Base-by-base conservation (phyloP, 768 basidiomycete species). In the Amanita molliuscula region DNA sequence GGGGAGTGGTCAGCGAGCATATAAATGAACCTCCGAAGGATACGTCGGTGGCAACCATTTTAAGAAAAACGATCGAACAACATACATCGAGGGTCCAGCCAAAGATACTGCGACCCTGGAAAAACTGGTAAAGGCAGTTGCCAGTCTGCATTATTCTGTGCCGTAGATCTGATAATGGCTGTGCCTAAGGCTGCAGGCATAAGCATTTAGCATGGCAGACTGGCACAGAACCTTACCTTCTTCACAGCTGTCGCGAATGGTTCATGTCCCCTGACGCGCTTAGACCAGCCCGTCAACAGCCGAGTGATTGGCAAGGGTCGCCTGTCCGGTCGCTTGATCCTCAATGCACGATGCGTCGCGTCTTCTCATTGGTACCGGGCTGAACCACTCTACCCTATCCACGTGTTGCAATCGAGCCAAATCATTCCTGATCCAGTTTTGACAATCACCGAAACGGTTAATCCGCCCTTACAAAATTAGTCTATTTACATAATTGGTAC, bases 21-120 rank as follows among this genome's bases (percentile, higher is more conserved):
- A 66, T 66, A 70, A 67, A 65, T 58, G 65, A 59, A 51, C 55
- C 53, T 50, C 57, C 54, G 53, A 55, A 52, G 31, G 45, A 28
- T 49, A 47, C 43, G 48, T 44, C 41, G 49, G 49, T 44, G 18
- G 31, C 49, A 50, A 44, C 49, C 49, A 43, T 50, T 50, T 50
- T 50, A 50, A 50, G 49, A 42, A 50, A 50, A 26, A 23, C 31
- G 49, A 43, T 43, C 40, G 40, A 34, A 44, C 31, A 31, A 31
- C 40, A 43, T 44, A 50, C 49, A 50, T 35, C 44, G 49, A 21
- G 49, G 49, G 49, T 42, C 38, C 38, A 42, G 28, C 49, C 49
- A 44, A 42, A 43, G 49, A 50, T 50, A 49, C 48, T 50, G 41
- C 31, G 49, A 50, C 49, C 49, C 49, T 50, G 49, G 38, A 49